phyloP scores from a whole-genome alignment of 345 rosid genomes.

The Erysimum cheiranthoides region DNA sequence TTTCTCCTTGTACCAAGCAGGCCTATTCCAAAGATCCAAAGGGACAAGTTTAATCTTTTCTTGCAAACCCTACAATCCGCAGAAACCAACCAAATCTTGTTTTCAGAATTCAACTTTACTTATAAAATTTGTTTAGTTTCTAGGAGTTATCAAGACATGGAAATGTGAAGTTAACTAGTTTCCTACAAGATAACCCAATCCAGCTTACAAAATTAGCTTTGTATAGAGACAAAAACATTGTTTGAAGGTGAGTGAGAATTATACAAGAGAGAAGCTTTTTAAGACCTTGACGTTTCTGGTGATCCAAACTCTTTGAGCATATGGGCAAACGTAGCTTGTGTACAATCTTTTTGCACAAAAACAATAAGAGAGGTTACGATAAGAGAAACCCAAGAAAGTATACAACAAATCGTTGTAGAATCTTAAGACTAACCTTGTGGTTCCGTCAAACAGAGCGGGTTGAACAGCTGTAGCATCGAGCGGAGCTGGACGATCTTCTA shows the following conservation, averaged over 20 bases:
- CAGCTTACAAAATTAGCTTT: background rate
- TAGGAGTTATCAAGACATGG: background rate
- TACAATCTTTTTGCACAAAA: slow-evolving; percentile 59
- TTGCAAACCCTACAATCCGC: slow-evolving; percentile 66
- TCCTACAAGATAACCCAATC: background rate
- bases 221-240: background rate
- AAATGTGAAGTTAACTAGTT: background rate
- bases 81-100: background rate
- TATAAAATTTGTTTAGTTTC: background rate
- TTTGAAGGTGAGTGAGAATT: background rate
- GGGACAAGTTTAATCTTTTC: slow-evolving; percentile 83
- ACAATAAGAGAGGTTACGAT: background rate
- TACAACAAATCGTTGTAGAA: background rate
- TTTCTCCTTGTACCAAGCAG: slow-evolving; percentile 90
- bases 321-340: slow-evolving; percentile 68
- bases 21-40: slow-evolving; percentile 72
- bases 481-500: slow-evolving; percentile 55
- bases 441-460: slow-evolving; percentile 81
- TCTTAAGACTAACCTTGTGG: slow-evolving; percentile 55
- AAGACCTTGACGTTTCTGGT: slow-evolving; percentile 82
- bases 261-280: slow-evolving; percentile 5
- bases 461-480: slow-evolving; percentile 65
- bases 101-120: background rate
- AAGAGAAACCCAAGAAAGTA: background rate
- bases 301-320: slow-evolving; percentile 93